A percentile compares a stretch with the other conserved stretches of the same genome.
These are phyloP conservation scores for Naegleria lovaniensis DNA, from an alignment of 208 protist species.

Conservation along the genomic window DNA sequence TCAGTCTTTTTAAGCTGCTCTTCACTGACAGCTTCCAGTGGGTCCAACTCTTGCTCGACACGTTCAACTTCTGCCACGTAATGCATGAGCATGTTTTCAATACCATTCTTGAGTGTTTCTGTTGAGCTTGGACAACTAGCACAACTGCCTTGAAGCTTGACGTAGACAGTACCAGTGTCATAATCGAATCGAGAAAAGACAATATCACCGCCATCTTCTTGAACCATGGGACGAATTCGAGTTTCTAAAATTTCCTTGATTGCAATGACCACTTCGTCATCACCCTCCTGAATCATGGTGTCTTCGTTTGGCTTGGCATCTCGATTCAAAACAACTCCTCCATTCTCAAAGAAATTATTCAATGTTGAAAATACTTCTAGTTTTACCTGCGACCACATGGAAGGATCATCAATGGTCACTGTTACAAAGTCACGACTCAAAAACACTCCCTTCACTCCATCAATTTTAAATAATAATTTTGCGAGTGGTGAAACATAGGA, in stretches of 20 bases:
- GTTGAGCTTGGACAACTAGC: slow-evolving; percentile 73
- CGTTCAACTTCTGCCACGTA: slow-evolving; percentile 82
- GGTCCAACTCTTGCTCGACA: slow-evolving; percentile 61
- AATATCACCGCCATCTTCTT: slow-evolving; percentile 77
- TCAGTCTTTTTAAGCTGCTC: neutral
- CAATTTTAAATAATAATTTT: slow-evolving; percentile 36
- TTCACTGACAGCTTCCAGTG: neutral
- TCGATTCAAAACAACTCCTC: slow-evolving; percentile 18
- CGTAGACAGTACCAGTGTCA: slow-evolving; percentile 48
- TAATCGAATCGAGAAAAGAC: slow-evolving; percentile 68
- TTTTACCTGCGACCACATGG: neutral
- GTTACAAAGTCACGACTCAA: slow-evolving; percentile 26
- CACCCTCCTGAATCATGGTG: slow-evolving; percentile 69
- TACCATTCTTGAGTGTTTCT: slow-evolving; percentile 76
- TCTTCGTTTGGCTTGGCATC: slow-evolving; percentile 60
- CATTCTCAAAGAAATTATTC: slow-evolving; percentile 17
- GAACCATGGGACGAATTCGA: slow-evolving; percentile 74
- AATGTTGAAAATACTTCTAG: neutral
- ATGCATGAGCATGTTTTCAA: slow-evolving; percentile 85
- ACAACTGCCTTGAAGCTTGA: slow-evolving; percentile 67
- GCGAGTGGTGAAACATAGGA: slow-evolving; percentile 30
- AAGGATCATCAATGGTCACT: slow-evolving; percentile 26
- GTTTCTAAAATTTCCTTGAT: slow-evolving; percentile 80
- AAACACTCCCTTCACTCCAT: slow-evolving; percentile 32
- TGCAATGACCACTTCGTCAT: slow-evolving; percentile 77